A percentile compares a stretch with the other conserved stretches of the same genome.
Evolutionary conservation across 78 protist genomes (phyloP).

Genomic region (Chrysochromulina parva): DNA sequence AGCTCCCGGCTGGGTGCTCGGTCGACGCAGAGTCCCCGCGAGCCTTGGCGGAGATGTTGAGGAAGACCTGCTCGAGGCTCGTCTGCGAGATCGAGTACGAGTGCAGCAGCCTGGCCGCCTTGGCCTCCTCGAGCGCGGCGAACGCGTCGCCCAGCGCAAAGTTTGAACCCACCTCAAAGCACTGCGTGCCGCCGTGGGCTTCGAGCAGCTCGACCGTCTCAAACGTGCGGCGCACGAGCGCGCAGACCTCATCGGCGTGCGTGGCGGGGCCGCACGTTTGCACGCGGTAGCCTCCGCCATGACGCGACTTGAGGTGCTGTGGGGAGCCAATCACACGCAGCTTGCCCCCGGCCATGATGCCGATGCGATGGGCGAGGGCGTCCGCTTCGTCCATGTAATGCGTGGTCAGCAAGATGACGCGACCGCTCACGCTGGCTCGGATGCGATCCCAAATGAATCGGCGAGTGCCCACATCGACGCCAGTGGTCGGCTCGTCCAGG

Average conservation of each 20-base stretch:
- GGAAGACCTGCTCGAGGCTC: slow-evolving; percentile 67
- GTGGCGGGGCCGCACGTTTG: not conserved
- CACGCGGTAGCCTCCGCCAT: slow-evolving; percentile 71
- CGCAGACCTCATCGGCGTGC: not conserved
- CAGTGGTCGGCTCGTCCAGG: slow-evolving; percentile 71
- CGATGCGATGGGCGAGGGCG: slow-evolving; percentile 69
- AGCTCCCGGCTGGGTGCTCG: no score
- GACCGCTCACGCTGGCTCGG: not conserved
- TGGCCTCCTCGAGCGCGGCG: slow-evolving; percentile 4
- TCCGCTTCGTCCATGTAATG: slow-evolving; percentile 69
- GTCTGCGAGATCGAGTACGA: slow-evolving; percentile 50
- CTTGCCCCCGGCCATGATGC: slow-evolving; percentile 73
- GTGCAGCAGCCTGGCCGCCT: not conserved
- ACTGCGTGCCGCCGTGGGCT: not conserved
- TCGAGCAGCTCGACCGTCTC: not conserved
- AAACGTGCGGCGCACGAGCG: not conserved
- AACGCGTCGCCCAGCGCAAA: not conserved
- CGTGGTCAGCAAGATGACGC: slow-evolving; percentile 55
- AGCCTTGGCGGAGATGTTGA: not conserved
- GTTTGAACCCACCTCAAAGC: not conserved
- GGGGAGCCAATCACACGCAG: slow-evolving; percentile 69
- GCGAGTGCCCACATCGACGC: slow-evolving; percentile 40
- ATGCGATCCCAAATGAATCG: slow-evolving; percentile 42
- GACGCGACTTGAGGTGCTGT: slow-evolving; percentile 69
- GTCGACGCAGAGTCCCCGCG: no score